phyloP scores from a whole-genome alignment of 768 basidiomycete genomes.

The Boletus insuetus region DNA sequence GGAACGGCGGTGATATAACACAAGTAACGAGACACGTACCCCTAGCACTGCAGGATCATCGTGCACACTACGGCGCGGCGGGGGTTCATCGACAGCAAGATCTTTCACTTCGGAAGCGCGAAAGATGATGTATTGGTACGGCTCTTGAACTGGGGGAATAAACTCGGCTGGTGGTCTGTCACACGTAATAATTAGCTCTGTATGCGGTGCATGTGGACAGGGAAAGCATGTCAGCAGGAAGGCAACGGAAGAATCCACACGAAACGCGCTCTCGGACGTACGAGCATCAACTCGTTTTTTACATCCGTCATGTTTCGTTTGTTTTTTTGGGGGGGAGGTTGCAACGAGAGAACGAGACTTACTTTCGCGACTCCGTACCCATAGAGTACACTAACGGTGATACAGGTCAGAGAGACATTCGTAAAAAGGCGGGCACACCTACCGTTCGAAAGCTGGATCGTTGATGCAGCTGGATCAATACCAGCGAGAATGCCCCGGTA shows the following conservation, averaged over 20 bases:
- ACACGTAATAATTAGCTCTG: slow-evolving; percentile 25
- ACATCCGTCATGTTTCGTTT: slow-evolving; percentile 43
- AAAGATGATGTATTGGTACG: slow-evolving; percentile 89
- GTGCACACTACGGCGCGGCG: slow-evolving; percentile 60
- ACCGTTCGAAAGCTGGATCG: slow-evolving; percentile 89
- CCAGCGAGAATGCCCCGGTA: slow-evolving; percentile 86
- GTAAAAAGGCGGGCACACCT: slow-evolving; percentile 5
- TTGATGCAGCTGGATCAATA: slow-evolving; percentile 81
- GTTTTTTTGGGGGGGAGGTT: background rate
- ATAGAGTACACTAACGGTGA: slow-evolving; percentile 67
- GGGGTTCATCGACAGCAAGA: slow-evolving; percentile 74
- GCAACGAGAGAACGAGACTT: slow-evolving; percentile 25
- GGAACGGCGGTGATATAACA: slow-evolving; percentile 1
- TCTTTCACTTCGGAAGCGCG: slow-evolving; percentile 89
- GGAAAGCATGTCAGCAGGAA: slow-evolving; percentile 49
- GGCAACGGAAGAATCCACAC: slow-evolving; percentile 66
- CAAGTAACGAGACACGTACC: slow-evolving; percentile 43
- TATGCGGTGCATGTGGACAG: background rate
- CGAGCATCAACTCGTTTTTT: slow-evolving; percentile 37
- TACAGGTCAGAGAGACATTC: background rate
- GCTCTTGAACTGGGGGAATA: slow-evolving; percentile 79
- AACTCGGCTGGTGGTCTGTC: slow-evolving; percentile 69
- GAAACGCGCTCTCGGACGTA: slow-evolving; percentile 42
- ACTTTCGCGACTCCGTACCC: slow-evolving; percentile 86
- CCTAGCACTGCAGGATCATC: slow-evolving; percentile 85